These are phyloP conservation scores for Colletotrichum sojae DNA, from an alignment of 2,329 filamentous ascomycete genomes.

Conservation along the genomic window DNA sequence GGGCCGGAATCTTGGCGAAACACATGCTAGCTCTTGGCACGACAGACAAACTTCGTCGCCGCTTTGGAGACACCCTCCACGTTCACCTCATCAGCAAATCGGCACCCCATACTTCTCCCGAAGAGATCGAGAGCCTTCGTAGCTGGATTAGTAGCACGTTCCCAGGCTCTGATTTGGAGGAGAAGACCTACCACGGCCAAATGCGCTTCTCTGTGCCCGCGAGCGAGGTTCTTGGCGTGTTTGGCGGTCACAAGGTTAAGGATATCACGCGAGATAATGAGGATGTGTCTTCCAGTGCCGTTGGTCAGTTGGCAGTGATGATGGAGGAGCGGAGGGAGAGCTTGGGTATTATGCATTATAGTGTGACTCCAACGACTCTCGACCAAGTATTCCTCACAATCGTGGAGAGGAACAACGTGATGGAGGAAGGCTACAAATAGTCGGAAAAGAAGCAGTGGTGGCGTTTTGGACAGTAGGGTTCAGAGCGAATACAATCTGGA, in stretches of 20 bases:
- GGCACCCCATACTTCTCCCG: constrained; percentile 79
- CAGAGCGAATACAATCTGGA: too few relatives aligned
- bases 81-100: constrained; percentile 84
- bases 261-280: constrained; percentile 46
- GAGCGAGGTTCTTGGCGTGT: constrained; percentile 49
- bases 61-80: constrained; percentile 84
- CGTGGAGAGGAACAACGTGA: constrained; percentile 83
- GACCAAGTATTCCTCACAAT: constrained; percentile 93
- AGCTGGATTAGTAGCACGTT: constrained; percentile 76
- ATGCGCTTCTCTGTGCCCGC: constrained; percentile 85
- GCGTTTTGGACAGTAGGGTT: constrained; percentile 16
- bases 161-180: constrained; percentile 76
- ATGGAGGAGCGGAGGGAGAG: constrained; percentile 79
- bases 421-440: constrained; percentile 76
- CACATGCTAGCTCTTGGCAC: constrained; percentile 89
- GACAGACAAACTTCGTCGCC: constrained; percentile 77
- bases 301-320: constrained; percentile 78
- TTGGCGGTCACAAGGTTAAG: constrained; percentile 40
- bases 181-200: constrained; percentile 86
- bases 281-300: constrained; percentile 62
- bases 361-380: constrained; percentile 86
- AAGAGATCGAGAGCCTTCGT: constrained; percentile 77
- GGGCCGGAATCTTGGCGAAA: constrained; percentile 88
- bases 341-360: constrained; percentile 87
- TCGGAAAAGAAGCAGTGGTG: constrained; percentile 45